Conservation (phyloP, 257 asterid genomes). For the Coffea canephora region DNA sequence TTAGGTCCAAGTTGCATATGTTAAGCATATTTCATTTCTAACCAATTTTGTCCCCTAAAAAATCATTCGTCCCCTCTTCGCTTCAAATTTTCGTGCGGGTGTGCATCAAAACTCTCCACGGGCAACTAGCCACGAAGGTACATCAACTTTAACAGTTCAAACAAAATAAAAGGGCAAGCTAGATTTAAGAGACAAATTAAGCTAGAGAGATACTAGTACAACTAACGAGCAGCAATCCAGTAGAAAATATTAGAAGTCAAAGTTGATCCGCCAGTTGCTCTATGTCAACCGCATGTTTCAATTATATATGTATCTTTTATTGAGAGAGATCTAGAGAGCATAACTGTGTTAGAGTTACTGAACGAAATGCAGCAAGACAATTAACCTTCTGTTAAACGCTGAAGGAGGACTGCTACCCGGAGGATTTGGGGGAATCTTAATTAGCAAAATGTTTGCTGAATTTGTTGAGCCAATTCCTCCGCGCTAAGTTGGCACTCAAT, state of each 20-base stretch:
- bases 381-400: not conserved
- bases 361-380: not conserved
- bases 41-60: too few relatives aligned
- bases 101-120: too few relatives aligned
- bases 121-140: too few relatives aligned
- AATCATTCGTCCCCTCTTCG: too few relatives aligned
- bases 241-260: not conserved
- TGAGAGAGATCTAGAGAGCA: not conserved
- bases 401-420: not conserved
- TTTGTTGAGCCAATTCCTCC: slow-evolving; percentile 82
- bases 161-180: not conserved
- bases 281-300: not conserved
- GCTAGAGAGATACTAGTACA: not conserved
- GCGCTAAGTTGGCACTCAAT: slow-evolving; percentile 97
- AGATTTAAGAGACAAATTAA: not conserved
- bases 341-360: not conserved
- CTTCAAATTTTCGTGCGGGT: too few relatives aligned
- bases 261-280: not conserved
- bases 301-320: not conserved
- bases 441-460: slow-evolving; percentile 88
- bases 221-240: not conserved
- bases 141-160: too few relatives aligned
- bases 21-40: too few relatives aligned
- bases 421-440: slow-evolving; percentile 7
- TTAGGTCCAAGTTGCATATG: too few relatives aligned